Percentiles rank a stretch among this genome's conserved stretches.
These are phyloP conservation scores for Avicennia marina DNA, from an alignment of 257 asterid species.

Conservation along the genomic window DNA sequence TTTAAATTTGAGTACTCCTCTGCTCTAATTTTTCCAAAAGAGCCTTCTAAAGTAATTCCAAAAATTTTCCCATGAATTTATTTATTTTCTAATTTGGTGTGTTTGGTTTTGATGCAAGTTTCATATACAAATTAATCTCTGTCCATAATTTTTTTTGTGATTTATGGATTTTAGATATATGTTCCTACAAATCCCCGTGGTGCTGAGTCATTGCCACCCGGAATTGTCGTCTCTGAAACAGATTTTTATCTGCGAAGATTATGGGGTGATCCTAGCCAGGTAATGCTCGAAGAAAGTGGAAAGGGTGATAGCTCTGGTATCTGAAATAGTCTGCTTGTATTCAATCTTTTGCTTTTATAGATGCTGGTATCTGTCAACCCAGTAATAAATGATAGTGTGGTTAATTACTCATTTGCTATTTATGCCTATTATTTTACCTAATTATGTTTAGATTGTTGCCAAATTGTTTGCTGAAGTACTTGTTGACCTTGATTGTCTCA, in stretches of 20 bases:
- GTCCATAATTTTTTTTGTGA: not conserved
- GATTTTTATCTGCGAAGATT: constrained; percentile 87
- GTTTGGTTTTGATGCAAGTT: no score
- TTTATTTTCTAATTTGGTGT: no score
- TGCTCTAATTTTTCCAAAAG: no score
- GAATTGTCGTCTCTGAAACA: constrained; percentile 86
- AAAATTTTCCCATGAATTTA: no score
- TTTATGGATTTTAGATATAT: constrained; percentile 53
- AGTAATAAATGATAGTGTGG: no score
- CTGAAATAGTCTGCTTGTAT: not conserved
- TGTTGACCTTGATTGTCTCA: not conserved
- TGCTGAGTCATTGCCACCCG: constrained; percentile 99
- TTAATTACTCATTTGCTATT: not conserved
- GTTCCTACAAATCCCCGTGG: constrained; percentile 98
- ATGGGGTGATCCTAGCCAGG: constrained; percentile 99
- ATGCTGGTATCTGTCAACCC: no score
- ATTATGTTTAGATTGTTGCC: not conserved
- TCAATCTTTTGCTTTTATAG: no score
- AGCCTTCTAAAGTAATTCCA: no score
- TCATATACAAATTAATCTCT: no score
- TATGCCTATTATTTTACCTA: not conserved
- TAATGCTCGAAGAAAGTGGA: constrained; percentile 22
- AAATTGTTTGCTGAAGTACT: not conserved
- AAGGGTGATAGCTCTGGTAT: not conserved
- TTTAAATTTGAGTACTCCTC: no score